Conservation (phyloP, 176 grass and related monocot species). For the Triticum aestivum region DNA sequence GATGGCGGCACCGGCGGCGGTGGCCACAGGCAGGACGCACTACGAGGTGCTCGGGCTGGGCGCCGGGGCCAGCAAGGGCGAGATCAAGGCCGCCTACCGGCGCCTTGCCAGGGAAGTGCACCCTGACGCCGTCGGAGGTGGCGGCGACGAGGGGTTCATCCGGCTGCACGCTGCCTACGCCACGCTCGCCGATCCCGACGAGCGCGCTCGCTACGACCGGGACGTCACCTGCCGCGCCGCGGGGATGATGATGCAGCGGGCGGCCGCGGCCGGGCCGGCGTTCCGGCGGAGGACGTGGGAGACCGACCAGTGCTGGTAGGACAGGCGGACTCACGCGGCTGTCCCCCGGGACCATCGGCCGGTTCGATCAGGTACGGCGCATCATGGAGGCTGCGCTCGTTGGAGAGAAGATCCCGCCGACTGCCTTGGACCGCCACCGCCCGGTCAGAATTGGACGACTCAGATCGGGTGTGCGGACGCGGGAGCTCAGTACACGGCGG, state of each 20-base stretch:
- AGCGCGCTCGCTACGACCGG: conserved; percentile 68
- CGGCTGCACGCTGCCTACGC: conserved; percentile 65
- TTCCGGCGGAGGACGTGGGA: conserved; percentile 51
- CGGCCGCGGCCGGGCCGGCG: not conserved
- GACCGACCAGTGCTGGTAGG: conserved; percentile 81
- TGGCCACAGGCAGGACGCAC: conserved; percentile 19
- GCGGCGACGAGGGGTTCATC: conserved; percentile 53
- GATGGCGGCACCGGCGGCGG: not conserved
- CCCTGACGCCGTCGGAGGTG: conserved; percentile 39
- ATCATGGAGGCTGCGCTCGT: not conserved
- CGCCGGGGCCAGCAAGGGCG: conserved; percentile 28
- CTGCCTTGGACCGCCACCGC: not conserved
- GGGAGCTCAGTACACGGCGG: not conserved
- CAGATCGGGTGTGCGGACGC: not conserved
- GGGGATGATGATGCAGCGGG: not conserved
- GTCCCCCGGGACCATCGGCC: not conserved
- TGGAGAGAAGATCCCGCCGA: not conserved
- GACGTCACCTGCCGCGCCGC: not conserved
- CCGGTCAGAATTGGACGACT: not conserved
- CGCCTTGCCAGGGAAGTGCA: conserved; percentile 66
- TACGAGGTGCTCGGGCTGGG: conserved; percentile 77
- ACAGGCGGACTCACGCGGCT: not conserved
- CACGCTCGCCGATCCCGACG: conserved; percentile 56
- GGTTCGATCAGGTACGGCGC: not conserved
- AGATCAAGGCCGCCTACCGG: conserved; percentile 80